Conservation (phyloP, 495 filamentous ascomycete species). For the Penicillium canescens region DNA sequence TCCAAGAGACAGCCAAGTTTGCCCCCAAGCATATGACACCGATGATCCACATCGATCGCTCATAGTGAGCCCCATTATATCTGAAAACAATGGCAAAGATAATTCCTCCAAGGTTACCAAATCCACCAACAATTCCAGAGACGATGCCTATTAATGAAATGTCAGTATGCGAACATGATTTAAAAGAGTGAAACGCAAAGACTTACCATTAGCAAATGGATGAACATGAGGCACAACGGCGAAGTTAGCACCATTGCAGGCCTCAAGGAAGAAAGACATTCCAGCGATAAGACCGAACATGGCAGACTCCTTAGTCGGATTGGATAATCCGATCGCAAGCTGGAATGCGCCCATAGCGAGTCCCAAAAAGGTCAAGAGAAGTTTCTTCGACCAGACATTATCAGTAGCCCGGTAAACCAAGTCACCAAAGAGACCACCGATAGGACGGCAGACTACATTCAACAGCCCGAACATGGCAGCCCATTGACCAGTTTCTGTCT, state of each 20-base stretch:
- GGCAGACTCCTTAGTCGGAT: constrained; percentile 57
- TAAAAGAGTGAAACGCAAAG: neutral
- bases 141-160: constrained; percentile 54
- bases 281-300: constrained; percentile 79
- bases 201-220: constrained; percentile 68
- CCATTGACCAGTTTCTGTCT: constrained; percentile 73
- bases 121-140: constrained; percentile 73
- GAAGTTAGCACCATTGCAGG: constrained; percentile 84
- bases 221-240: constrained; percentile 82
- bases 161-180: neutral
- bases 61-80: constrained; percentile 67
- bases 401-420: constrained; percentile 63
- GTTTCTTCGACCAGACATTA: constrained; percentile 75
- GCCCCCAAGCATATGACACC: constrained; percentile 71
- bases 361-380: constrained; percentile 62
- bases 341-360: constrained; percentile 66
- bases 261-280: constrained; percentile 80
- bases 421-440: constrained; percentile 74
- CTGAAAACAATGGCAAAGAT: constrained; percentile 86
- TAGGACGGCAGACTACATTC: constrained; percentile 73
- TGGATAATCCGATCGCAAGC: constrained; percentile 66
- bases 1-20: constrained; percentile 70
- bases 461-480: constrained; percentile 91
- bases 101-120: constrained; percentile 83
- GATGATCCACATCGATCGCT: constrained; percentile 75